phyloP scores from a whole-genome alignment of 1,284 basidiomycete genomes.

The Ganoderma resinaceum region DNA sequence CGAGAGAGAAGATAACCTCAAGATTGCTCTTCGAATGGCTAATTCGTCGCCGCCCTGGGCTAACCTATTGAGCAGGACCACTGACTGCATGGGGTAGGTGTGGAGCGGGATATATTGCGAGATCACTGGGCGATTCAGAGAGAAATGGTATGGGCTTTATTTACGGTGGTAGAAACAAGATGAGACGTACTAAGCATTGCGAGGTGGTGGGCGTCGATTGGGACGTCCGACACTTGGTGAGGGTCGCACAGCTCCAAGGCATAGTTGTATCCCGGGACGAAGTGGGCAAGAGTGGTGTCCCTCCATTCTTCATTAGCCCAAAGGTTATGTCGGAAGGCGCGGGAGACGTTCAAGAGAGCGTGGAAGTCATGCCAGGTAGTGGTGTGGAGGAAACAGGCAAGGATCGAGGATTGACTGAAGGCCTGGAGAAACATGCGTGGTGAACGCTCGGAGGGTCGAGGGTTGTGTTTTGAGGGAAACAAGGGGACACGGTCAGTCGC shows the following conservation, averaged over 20 bases:
- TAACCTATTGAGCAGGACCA: conserved; percentile 53
- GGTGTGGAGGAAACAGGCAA: conserved; percentile 51
- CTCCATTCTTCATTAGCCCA: conserved; percentile 50
- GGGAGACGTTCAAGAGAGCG: conserved; percentile 58
- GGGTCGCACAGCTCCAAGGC: conserved; percentile 51
- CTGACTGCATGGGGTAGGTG: conserved; percentile 62
- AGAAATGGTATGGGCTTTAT: conserved; percentile 9
- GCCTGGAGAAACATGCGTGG: conserved; percentile 19
- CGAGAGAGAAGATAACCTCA: conserved; percentile 54
- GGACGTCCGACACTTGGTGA: conserved; percentile 51
- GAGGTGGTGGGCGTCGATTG: conserved; percentile 62
- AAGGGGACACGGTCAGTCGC: conserved; percentile 1
- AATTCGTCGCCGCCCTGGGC: conserved; percentile 39
- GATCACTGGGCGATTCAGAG: conserved; percentile 54
- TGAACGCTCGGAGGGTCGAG: conserved; percentile 21
- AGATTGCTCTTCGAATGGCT: conserved; percentile 46
- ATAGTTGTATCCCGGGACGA: conserved; percentile 62
- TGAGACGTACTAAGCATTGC: conserved; percentile 63
- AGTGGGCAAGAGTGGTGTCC: conserved; percentile 63
- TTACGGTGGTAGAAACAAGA: conserved; percentile 20
- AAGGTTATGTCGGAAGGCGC: conserved; percentile 48
- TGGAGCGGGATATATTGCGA: conserved; percentile 69
- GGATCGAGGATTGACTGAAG: conserved; percentile 49
- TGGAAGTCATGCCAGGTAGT: conserved; percentile 62
- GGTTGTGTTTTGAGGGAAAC: conserved; percentile 10